Conservation (phyloP, 2,329 filamentous ascomycete genomes). For the Aspergillus felis region DNA sequence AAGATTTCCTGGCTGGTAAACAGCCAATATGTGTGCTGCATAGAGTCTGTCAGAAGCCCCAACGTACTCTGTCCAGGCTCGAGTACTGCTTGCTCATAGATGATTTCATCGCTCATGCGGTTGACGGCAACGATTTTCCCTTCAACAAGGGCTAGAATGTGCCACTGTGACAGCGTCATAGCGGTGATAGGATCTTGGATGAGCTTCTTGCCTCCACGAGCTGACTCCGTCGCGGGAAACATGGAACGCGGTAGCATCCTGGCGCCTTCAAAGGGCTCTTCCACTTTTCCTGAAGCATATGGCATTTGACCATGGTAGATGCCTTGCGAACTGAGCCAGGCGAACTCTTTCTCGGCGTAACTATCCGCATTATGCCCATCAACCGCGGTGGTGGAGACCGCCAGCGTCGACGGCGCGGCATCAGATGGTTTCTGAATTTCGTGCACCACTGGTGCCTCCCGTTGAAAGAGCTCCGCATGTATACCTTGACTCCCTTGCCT, state of each 20-base stretch:
- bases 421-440: constrained; percentile 62
- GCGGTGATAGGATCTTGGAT: constrained; percentile 71
- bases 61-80: constrained; percentile 73
- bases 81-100: constrained; percentile 84
- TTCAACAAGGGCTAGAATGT: constrained; percentile 79
- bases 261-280: constrained; percentile 71
- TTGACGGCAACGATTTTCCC: constrained; percentile 81
- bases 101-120: constrained; percentile 75
- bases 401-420: constrained; percentile 62
- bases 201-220: constrained; percentile 61
- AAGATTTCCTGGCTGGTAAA: constrained; percentile 90
- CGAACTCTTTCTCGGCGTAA: constrained; percentile 61
- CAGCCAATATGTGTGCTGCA: constrained; percentile 97
- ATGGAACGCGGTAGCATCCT: constrained; percentile 72
- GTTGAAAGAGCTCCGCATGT: constrained; percentile 83
- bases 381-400: constrained; percentile 70
- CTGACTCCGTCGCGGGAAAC: constrained; percentile 64
- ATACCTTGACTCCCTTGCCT: constrained; percentile 73
- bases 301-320: constrained; percentile 81
- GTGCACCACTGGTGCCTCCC: constrained; percentile 73
- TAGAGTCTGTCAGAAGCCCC: constrained; percentile 82
- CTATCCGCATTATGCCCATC: constrained; percentile 55
- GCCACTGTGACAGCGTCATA: constrained; percentile 87
- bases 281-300: constrained; percentile 63
- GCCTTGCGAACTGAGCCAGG: constrained; percentile 85